Base-by-base conservation (phyloP, 495 filamentous ascomycete species). In the Glarea lozoyensis region DNA sequence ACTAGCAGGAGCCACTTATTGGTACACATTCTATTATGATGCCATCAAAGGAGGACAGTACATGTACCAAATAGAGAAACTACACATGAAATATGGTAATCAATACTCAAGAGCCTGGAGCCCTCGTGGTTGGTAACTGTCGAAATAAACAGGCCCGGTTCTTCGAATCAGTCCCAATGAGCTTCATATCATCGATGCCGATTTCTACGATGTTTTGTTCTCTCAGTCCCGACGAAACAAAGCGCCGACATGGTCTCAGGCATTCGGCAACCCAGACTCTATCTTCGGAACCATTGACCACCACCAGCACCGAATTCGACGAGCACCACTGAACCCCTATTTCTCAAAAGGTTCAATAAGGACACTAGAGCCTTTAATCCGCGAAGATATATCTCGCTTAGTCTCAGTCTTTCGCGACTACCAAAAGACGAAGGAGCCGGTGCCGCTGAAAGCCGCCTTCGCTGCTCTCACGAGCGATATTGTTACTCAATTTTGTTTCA, bases 141-240 rank as follows among this genome's bases (percentile, higher is more conserved):
- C 29, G 25, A 25, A 33, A 4, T 33, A 10, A 17, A 19, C 25
- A 29, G 10, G 71, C 0, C 71, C 75, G 1, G 70, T 78, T 36
- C 52, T 78, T 15, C 65, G 75, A 4, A 60, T 78, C 27, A 67
- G 57, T 19, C 75, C 76, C 0, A 30, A 59, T 12, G 72, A 78
- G 45, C 43, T 79, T 2, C 68, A 71, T 20, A 58, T 74, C 22
- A 44, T 58, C 15, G 69, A 76, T 29, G 55, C 66, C 0, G 53
- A 55, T 5, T 67, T 56, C 15, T 65, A 60, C 34, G 59, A 64
- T 15, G 34, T 29, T 9, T 33, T 52, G 19, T 52, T 40, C 23
- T 12, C 24, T 13, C 15, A 11, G 13, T 10, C 2, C 7, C 43
- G n/a, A 35, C 23, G 35, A n/a, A 21, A 35, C 30, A 40, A 45